Evolutionary conservation across 306 rosid species (phyloP).

Genomic region (Acacia melanoxylon): DNA sequence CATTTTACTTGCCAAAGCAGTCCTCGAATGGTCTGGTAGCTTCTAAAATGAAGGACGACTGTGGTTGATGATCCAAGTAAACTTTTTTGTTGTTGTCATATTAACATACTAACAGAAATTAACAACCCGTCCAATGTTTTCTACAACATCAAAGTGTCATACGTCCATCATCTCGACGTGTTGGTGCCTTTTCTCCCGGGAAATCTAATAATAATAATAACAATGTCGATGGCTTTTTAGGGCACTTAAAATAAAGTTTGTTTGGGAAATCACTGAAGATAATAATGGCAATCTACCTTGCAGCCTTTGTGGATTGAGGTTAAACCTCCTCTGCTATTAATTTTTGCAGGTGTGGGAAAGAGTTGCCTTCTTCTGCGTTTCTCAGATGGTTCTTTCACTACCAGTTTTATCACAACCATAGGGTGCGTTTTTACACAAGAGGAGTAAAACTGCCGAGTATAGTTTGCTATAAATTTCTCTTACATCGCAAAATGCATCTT

Average conservation of each 20-base stretch:
- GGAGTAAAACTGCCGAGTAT: slow-evolving; percentile 1
- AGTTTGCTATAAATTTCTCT: slow-evolving; percentile 22
- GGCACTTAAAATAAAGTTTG: neutral
- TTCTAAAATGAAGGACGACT: neutral
- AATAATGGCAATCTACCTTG: neutral
- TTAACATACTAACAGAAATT: neutral
- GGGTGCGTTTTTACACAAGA: slow-evolving; percentile 60
- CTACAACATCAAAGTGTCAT: neutral
- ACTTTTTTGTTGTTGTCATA: neutral
- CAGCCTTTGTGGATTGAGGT: slow-evolving; percentile 6
- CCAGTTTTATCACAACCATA: slow-evolving; percentile 91
- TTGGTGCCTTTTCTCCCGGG: neutral
- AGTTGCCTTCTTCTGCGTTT: slow-evolving; percentile 97
- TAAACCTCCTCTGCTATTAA: slow-evolving; percentile 12
- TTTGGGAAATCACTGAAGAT: neutral
- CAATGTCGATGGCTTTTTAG: neutral
- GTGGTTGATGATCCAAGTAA: neutral
- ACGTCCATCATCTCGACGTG: neutral
- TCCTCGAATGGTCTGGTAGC: slow-evolving; percentile 1
- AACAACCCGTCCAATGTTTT: neutral
- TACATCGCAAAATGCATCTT: slow-evolving; percentile 30
- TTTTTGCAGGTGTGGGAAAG: slow-evolving; percentile 90
- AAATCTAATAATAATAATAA: neutral
- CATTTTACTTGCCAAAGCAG: slow-evolving; percentile 15
- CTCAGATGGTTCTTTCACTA: slow-evolving; percentile 94